Evolutionary conservation across 2,329 filamentous ascomycete genomes (phyloP), one percentile per base, ranked within the genome.

Genomic region (Hortaea werneckii): DNA sequence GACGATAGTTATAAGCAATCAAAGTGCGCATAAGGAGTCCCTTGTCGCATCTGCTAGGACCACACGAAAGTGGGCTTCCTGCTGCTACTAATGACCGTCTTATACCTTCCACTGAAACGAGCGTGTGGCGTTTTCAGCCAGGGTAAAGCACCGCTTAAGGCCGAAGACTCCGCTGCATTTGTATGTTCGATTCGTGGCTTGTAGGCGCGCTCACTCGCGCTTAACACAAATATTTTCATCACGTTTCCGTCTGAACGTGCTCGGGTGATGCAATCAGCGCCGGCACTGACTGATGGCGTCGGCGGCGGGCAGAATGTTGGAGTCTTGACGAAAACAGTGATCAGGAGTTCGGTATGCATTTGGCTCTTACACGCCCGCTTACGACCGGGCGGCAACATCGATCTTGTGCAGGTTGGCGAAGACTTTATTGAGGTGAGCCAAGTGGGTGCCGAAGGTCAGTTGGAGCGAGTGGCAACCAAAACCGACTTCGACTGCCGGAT

Each of bases 371-470:
- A 88, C 9, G 86, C 82, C n/a, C 79, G 82, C 49, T 71, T 96
- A 48, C 77, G 89, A 47, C 81, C 81, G 45, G 72, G 74, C 43
- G 66, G 74, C 38, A 73, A 80, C 49, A 88, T 92, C 55, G 89
- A 96, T 67, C 79, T 95, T 52, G 82, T 89, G 34, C 87, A 95
- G 56, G 76, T 98, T 47, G 86, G 88, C 44, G 84, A 94, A 54
- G 77, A 84, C 51, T 86, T 80, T 55, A 76, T 98, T 39, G 83
- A 90, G 54, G 79, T 96, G 52, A 84, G 82, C 56, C 84, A 94
- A 29, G 54, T 63, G 38, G 54, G 50, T n/a, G 30, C 50, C 3
- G 78, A 85, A 59, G 81, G 82, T 1, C 81, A 84, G 57, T 74
- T 95, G 26, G 78, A 82, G 52, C 80, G 87, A 58, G 72, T 95